These are phyloP conservation scores for Bodo saltans DNA, from an alignment of 78 protist species.

Conservation along the genomic window DNA sequence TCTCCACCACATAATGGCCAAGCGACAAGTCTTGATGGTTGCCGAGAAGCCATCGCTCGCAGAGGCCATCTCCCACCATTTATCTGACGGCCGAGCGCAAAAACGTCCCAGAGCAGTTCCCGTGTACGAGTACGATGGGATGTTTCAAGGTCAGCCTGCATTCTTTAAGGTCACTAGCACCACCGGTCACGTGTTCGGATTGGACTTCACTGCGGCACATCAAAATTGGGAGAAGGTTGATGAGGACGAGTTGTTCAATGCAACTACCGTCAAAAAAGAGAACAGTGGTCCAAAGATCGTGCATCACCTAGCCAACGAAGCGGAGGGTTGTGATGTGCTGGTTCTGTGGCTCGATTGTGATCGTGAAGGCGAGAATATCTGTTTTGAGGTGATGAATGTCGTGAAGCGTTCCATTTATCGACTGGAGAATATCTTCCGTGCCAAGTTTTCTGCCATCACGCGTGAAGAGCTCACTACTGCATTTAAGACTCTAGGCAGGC, in stretches of 20 bases:
- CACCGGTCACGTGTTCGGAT: slow-evolving; percentile 41
- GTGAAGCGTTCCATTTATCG: neutral
- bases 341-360: slow-evolving; percentile 80
- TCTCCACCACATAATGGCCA: no score
- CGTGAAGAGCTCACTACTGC: neutral
- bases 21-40: slow-evolving; percentile 57
- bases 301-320: neutral
- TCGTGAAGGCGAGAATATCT: slow-evolving; percentile 82
- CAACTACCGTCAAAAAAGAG: slow-evolving; percentile 4
- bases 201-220: slow-evolving; percentile 36
- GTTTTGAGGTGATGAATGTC: slow-evolving; percentile 63
- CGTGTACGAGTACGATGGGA: slow-evolving; percentile 15
- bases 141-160: slow-evolving; percentile 8
- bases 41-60: slow-evolving; percentile 70
- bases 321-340: slow-evolving; percentile 28
- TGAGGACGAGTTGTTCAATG: slow-evolving; percentile 30
- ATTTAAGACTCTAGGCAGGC: slow-evolving; percentile 41
- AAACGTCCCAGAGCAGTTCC: neutral
- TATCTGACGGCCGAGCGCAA: slow-evolving; percentile 19
- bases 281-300: neutral
- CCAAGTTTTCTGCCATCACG: slow-evolving; percentile 32
- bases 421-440: slow-evolving; percentile 42
- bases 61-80: slow-evolving; percentile 27
- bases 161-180: slow-evolving; percentile 26
- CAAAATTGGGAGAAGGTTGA: slow-evolving; percentile 39